phyloP scores from a whole-genome alignment of 345 rosid genomes.

The Pseudoturritis turrita region DNA sequence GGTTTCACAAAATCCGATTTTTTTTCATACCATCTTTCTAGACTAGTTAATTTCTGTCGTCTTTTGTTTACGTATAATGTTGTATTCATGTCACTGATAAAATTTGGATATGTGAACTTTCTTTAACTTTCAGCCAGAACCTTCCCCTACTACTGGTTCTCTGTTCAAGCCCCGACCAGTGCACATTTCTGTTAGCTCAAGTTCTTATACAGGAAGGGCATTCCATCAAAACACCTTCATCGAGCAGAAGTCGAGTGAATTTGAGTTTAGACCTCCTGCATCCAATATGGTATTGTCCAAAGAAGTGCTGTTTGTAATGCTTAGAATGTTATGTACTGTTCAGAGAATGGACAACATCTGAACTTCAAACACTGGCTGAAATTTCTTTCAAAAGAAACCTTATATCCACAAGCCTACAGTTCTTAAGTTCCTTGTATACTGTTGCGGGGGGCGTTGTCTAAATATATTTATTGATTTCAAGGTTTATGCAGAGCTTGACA shows the following conservation, averaged over 20 bases:
- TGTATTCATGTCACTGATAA: constrained; percentile 5
- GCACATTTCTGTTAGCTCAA: constrained; percentile 29
- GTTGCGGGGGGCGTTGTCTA: constrained; percentile 32
- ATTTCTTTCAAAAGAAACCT: neutral
- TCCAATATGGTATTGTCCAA: constrained; percentile 63
- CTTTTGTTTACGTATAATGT: neutral
- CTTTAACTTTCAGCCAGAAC: constrained; percentile 67
- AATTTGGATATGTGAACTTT: neutral
- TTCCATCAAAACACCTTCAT: constrained; percentile 41
- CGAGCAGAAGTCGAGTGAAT: constrained; percentile 50
- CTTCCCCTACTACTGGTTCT: constrained; percentile 95
- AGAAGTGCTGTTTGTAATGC: neutral
- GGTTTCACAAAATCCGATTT: neutral
- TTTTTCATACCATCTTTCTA: neutral
- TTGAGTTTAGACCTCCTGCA: constrained; percentile 71
- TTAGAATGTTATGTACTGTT: constrained; percentile 3
- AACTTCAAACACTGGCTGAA: neutral
- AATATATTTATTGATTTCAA: constrained; percentile 48
- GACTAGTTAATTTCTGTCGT: neutral
- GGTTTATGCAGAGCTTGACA: constrained; percentile 70
- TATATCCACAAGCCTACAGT: neutral
- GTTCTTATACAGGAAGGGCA: constrained; percentile 35
- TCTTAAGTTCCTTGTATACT: neutral
- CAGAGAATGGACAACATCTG: neutral
- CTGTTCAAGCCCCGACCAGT: constrained; percentile 47